phyloP scores from a whole-genome alignment of 2,329 filamentous ascomycete genomes.

The Clarireedia paspali region DNA sequence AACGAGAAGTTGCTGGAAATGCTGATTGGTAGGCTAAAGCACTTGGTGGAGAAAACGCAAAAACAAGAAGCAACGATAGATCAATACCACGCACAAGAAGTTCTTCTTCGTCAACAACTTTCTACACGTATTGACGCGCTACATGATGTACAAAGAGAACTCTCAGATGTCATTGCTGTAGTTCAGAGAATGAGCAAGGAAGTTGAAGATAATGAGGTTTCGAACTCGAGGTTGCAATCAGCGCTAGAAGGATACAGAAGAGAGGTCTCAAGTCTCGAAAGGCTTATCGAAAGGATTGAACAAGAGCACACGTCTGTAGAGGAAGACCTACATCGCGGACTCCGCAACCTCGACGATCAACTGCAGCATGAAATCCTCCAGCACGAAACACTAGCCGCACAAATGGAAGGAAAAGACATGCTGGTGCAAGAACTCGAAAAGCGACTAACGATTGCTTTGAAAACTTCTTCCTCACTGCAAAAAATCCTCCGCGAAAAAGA shows the following conservation, averaged over 20 bases:
- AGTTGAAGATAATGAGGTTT: conserved; percentile 33
- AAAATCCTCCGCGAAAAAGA: conserved; percentile 21
- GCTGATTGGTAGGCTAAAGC: conserved; percentile 42
- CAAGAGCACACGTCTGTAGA: conserved; percentile 21
- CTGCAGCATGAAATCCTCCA: conserved; percentile 31
- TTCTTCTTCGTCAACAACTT: conserved; percentile 49
- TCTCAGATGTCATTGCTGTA: conserved; percentile 22
- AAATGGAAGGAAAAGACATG: conserved; percentile 32
- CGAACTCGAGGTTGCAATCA: conserved; percentile 42
- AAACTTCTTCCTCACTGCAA: conserved; percentile 34
- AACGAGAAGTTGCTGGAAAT: conserved; percentile 47
- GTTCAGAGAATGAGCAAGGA: conserved; percentile 18
- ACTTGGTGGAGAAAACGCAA: conserved; percentile 38
- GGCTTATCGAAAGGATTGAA: conserved; percentile 43
- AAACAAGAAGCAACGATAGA: conserved; percentile 49
- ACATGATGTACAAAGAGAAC: conserved; percentile 39
- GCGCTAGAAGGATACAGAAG: conserved; percentile 45
- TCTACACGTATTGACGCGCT: conserved; percentile 44
- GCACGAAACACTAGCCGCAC: conserved; percentile 22
- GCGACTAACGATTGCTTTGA: conserved; percentile 36
- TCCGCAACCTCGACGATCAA: conserved; percentile 22
- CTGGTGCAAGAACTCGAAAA: conserved; percentile 37
- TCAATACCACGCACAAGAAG: conserved; percentile 51
- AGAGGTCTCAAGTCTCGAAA: conserved; percentile 47
- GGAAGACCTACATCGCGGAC: conserved; percentile 10